Evolutionary conservation across 1,284 basidiomycete species (phyloP).

Genomic region (Phenoliferia sp.): DNA sequence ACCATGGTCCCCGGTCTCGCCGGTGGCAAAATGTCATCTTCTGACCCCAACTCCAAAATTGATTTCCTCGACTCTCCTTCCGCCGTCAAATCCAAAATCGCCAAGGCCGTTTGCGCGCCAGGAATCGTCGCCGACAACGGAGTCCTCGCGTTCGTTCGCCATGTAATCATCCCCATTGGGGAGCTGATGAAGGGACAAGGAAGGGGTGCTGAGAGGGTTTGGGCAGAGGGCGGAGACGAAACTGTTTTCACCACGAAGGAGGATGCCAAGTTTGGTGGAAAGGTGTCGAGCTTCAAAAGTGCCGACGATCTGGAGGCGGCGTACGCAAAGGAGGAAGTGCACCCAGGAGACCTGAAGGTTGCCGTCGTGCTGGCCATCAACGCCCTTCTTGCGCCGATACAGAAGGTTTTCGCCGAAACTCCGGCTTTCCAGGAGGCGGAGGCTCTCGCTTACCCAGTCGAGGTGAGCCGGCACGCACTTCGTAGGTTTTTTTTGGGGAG

Average conservation of each 20-base stretch:
- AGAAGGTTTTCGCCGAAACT: conserved; percentile 61
- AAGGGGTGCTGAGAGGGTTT: conserved; percentile 31
- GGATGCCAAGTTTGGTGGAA: conserved; percentile 28
- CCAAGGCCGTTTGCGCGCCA: conserved; percentile 87
- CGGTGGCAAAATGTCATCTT: conserved; percentile 98
- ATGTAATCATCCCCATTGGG: conserved; percentile 85
- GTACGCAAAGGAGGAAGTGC: conserved; percentile 70
- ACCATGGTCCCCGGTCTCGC: conserved; percentile 91
- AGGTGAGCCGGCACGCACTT: background rate
- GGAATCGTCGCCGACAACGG: conserved; percentile 90
- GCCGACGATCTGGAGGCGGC: conserved; percentile 69
- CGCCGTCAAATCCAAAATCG: conserved; percentile 82
- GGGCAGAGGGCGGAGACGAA: conserved; percentile 3
- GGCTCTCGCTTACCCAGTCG: conserved; percentile 77
- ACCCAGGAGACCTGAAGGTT: conserved; percentile 86
- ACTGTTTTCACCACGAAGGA: conserved; percentile 20
- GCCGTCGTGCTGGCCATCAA: conserved; percentile 73
- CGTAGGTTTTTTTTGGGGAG: background rate
- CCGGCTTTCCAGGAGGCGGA: conserved; percentile 78
- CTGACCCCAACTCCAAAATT: conserved; percentile 94
- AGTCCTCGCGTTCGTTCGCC: conserved; percentile 78
- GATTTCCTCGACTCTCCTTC: conserved; percentile 91
- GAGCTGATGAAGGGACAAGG: conserved; percentile 52
- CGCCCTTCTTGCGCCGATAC: conserved; percentile 75
- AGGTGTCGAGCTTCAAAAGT: conserved; percentile 43